These are phyloP conservation scores for Acacia pycnantha DNA, from an alignment of 331 rosid species.

Conservation along the genomic window DNA sequence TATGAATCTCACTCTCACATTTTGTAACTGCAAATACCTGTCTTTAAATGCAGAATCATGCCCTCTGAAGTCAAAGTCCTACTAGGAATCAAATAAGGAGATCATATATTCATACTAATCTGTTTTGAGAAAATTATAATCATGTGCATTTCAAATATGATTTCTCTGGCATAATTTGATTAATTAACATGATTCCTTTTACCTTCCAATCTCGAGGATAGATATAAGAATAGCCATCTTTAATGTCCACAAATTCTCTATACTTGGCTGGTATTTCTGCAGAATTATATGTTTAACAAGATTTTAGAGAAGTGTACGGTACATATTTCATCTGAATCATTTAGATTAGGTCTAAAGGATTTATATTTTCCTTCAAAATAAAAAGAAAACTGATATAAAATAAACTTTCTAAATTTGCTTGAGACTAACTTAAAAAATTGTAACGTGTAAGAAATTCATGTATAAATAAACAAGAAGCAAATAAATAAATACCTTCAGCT, in stretches of 20 bases:
- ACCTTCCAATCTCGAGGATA: conserved; percentile 98
- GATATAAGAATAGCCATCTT: conserved; percentile 83
- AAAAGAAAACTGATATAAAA: background rate
- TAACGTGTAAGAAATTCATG: background rate
- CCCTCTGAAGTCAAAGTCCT: conserved; percentile 94
- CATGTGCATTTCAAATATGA: background rate
- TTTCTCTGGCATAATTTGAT: background rate
- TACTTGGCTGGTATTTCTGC: conserved; percentile 70
- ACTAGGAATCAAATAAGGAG: background rate
- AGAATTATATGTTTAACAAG: conserved; percentile 4
- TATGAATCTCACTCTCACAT: conserved; percentile 89
- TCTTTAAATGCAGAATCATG: conserved; percentile 99
- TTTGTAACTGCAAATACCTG: conserved; percentile 71
- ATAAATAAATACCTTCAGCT: conserved; percentile 80
- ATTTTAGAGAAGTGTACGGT: background rate
- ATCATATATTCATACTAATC: conserved; percentile 5
- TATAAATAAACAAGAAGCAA: background rate
- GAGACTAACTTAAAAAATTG: background rate
- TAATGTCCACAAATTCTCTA: conserved; percentile 68
- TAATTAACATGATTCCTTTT: background rate
- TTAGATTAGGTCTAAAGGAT: background rate
- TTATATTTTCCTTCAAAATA: background rate
- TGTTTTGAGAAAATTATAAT: background rate
- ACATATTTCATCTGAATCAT: background rate
- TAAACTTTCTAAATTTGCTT: background rate